These are phyloP conservation scores for Yamadazyma triangularis DNA, from an alignment of 1,139 yeast genomes.

Conservation along the genomic window DNA sequence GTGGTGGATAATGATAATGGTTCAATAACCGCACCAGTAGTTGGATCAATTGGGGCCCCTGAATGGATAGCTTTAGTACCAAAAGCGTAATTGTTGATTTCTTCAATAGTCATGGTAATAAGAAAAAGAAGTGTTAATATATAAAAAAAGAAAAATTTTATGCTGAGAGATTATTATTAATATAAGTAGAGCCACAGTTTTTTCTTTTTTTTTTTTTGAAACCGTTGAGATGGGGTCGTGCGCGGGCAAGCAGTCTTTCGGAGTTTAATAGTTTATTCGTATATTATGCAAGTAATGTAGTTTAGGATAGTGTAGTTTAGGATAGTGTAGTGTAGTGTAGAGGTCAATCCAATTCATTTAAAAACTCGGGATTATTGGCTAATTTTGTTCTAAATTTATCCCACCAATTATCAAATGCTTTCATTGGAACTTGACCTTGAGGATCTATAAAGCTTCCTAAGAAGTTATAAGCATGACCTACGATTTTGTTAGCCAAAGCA, in stretches of 20 bases:
- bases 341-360: conserved; percentile 38
- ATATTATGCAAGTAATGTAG: too few relatives aligned
- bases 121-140: too few relatives aligned
- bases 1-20: conserved; percentile 85
- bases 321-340: conserved; percentile 57
- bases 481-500: conserved; percentile 77
- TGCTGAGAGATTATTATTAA: too few relatives aligned
- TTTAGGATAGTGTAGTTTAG: conserved; percentile 50
- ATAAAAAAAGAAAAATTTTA: too few relatives aligned
- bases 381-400: conserved; percentile 74
- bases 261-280: too few relatives aligned
- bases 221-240: too few relatives aligned
- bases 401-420: conserved; percentile 96
- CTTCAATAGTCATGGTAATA: conserved; percentile 15
- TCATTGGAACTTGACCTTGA: conserved; percentile 79
- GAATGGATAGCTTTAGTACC: conserved; percentile 85
- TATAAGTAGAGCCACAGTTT: conserved; percentile 1
- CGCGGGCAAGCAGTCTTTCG: too few relatives aligned
- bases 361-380: conserved; percentile 74
- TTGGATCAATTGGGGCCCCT: conserved; percentile 69
- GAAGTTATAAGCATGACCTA: conserved; percentile 87
- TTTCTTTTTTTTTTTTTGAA: conserved; percentile 1
- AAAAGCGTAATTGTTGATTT: conserved; percentile 37
- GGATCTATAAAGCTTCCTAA: conserved; percentile 78
- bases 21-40: conserved; percentile 85